Conservation (phyloP, 257 asterid species). For the Ocimum tenuiflorum region DNA sequence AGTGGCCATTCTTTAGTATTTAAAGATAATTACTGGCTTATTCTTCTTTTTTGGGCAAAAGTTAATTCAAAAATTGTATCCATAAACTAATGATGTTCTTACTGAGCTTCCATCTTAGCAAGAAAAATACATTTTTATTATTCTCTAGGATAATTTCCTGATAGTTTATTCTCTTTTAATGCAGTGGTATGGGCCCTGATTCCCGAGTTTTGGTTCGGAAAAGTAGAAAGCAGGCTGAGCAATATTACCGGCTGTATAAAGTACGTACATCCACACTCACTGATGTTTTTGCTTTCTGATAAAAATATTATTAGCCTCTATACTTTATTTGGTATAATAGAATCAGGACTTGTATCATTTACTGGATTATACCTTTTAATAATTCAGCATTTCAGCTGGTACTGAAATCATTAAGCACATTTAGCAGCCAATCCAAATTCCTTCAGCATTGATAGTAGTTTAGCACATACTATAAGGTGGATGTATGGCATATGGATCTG, state of each 20-base stretch:
- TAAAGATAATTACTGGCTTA: not conserved
- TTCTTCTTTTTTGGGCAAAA: not conserved
- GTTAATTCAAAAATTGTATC: not conserved
- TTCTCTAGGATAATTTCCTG: not conserved
- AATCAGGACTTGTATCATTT: conserved; percentile 22
- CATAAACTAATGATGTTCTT: not conserved
- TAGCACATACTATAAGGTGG: not conserved
- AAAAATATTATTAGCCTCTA: not conserved
- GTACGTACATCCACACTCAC: conserved; percentile 30
- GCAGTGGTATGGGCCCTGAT: conserved; percentile 99
- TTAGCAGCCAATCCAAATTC: not conserved
- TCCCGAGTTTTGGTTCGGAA: conserved; percentile 93
- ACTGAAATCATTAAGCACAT: conserved; percentile 9
- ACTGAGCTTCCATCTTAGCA: not conserved
- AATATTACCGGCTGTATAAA: conserved; percentile 77
- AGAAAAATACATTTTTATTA: not conserved
- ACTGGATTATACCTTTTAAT: no score
- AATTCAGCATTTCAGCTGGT: no score
- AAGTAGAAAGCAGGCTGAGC: conserved; percentile 98
- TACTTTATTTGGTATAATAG: not conserved
- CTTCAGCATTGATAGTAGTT: not conserved
- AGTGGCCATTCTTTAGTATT: not conserved
- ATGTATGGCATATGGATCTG: not conserved
- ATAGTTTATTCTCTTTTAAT: conserved; percentile 19
- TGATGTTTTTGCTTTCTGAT: not conserved